A percentile compares a stretch with the other conserved stretches of the same genome.
Evolutionary conservation across 441 rosid species (phyloP).

Genomic region (Jatropha multifida): DNA sequence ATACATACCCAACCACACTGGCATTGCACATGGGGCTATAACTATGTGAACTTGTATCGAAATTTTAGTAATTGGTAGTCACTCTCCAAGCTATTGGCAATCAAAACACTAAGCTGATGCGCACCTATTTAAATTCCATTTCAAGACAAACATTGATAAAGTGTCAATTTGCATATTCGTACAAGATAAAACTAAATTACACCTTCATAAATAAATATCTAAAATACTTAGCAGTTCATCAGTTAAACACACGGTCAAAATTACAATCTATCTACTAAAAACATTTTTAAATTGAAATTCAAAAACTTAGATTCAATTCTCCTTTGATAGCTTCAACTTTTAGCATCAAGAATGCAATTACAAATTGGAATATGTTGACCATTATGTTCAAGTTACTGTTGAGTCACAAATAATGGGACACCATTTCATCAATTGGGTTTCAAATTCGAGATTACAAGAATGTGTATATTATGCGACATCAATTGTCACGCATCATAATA

Average conservation of each 20-base stretch:
- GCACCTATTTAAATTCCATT: neutral
- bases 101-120: neutral
- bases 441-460: neutral
- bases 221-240: too few species aligned
- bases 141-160: neutral
- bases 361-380: neutral
- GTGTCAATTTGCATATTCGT: neutral
- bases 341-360: neutral
- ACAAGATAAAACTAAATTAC: neutral
- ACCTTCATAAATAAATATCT: neutral
- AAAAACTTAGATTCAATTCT: neutral
- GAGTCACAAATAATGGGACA: too few species aligned
- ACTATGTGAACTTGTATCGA: neutral
- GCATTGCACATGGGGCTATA: neutral
- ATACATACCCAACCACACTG: neutral
- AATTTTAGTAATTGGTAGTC: conserved; percentile 3
- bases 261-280: too few species aligned
- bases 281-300: too few species aligned
- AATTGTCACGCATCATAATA: neutral
- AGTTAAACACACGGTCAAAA: too few species aligned
- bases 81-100: neutral
- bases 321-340: neutral
- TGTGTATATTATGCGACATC: neutral
- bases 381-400: neutral
- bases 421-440: neutral